Percentiles rank a stretch among this genome's conserved stretches.
Conservation (phyloP, 345 rosid genomes). For the Bruguiera sexangula region DNA sequence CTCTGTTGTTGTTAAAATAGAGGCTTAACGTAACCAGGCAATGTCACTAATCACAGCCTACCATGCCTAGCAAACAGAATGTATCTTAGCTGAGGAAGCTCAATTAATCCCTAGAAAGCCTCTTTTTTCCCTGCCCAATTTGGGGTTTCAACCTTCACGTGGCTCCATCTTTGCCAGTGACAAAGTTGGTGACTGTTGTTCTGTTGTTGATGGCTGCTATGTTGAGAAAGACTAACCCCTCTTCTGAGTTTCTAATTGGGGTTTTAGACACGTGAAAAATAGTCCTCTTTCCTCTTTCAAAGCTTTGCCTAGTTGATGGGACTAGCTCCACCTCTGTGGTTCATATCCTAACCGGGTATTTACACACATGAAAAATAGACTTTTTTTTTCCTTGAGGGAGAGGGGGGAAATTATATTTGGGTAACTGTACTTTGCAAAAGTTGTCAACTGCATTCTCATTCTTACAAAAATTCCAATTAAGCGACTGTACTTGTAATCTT, state of each 20-base stretch:
- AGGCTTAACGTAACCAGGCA: background rate
- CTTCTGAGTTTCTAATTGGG: too few relatives aligned
- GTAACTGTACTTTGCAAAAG: too few relatives aligned
- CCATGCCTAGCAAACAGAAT: slow-evolving; percentile 22
- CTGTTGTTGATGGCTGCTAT: background rate
- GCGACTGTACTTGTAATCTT: too few relatives aligned
- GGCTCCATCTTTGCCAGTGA: background rate
- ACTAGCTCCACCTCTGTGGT: background rate
- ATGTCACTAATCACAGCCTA: slow-evolving; percentile 13
- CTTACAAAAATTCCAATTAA: too few relatives aligned
- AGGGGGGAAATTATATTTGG: too few relatives aligned
- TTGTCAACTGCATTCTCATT: too few relatives aligned
- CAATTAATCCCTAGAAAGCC: slow-evolving; percentile 25
- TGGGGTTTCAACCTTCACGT: background rate
- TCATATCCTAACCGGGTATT: background rate
- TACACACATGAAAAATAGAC: background rate
- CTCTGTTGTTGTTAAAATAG: too few relatives aligned
- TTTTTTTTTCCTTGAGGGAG: background rate
- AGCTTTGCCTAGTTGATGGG: too few relatives aligned
- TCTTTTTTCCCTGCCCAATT: background rate
- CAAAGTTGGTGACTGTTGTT: background rate
- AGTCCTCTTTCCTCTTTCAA: too few relatives aligned
- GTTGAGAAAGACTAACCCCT: too few relatives aligned
- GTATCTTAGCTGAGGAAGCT: slow-evolving; percentile 12
- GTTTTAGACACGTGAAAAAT: too few relatives aligned